Percentiles rank a stretch among this genome's conserved stretches.
phyloP scores from a whole-genome alignment of 345 rosid species.

The Salix exigua region DNA sequence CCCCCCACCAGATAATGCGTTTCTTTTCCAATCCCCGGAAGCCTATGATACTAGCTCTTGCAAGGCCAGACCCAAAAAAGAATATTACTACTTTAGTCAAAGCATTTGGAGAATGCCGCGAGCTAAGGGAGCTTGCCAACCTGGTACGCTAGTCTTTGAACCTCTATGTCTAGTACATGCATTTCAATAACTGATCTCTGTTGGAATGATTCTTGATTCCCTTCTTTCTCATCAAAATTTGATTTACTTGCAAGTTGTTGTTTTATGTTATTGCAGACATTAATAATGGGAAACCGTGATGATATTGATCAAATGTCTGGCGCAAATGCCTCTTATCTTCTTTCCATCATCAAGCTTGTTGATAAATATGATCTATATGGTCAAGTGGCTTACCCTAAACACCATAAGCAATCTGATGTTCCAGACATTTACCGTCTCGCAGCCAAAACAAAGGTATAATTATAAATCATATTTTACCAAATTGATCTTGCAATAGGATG shows the following conservation, averaged over 20 bases:
- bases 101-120: constrained; percentile 98
- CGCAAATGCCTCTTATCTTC: constrained; percentile 81
- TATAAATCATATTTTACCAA: not conserved
- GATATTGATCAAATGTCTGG: constrained; percentile 95
- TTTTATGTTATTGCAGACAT: constrained; percentile 52
- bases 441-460: constrained; percentile 83
- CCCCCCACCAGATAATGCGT: constrained; percentile 70
- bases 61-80: constrained; percentile 98
- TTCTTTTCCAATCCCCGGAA: constrained; percentile 89
- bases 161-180: not conserved
- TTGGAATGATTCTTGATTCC: not conserved
- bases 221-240: constrained; percentile 1
- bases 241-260: not conserved
- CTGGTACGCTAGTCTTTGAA: constrained; percentile 44
- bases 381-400: constrained; percentile 96
- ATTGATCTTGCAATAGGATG: not conserved
- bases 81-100: constrained; percentile 86
- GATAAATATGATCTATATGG: constrained; percentile 97
- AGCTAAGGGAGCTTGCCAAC: constrained; percentile 86
- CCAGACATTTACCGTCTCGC: constrained; percentile 94
- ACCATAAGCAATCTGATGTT: constrained; percentile 94
- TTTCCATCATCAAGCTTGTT: constrained; percentile 83
- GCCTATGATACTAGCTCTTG: constrained; percentile 96
- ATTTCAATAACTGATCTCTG: not conserved
- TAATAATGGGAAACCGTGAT: constrained; percentile 96